A percentile compares a stretch with the other conserved stretches of the same genome.
Evolutionary conservation across 768 basidiomycete species (phyloP).

Genomic region (Rhizopogon vinicolor): DNA sequence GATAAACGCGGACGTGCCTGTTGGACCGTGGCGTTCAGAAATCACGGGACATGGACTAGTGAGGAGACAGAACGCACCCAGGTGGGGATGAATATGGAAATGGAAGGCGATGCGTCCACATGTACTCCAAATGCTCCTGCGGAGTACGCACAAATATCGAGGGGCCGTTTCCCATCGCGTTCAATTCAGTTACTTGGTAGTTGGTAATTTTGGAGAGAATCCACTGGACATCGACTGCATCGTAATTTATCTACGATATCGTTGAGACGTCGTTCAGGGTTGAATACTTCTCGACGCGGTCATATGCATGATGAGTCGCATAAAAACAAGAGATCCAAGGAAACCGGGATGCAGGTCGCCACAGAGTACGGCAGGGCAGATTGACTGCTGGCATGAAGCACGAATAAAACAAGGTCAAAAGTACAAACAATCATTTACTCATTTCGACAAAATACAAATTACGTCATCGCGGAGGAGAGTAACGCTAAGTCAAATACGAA

Average conservation of each 20-base stretch:
- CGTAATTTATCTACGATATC: neutral
- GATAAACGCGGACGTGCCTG: slow-evolving; percentile 27
- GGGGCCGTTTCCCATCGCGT: slow-evolving; percentile 1
- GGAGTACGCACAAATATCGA: slow-evolving; percentile 9
- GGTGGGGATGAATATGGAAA: neutral
- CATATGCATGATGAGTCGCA: neutral
- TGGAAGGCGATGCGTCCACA: neutral
- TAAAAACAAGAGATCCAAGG: neutral
- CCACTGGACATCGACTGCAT: neutral
- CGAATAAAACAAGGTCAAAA: neutral
- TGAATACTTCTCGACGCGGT: neutral
- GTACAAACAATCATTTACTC: neutral
- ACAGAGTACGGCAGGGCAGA: neutral
- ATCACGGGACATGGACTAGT: neutral
- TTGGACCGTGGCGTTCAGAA: neutral
- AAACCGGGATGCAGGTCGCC: neutral
- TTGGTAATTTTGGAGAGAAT: neutral
- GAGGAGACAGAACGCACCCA: neutral
- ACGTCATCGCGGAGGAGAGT: neutral
- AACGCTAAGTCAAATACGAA: neutral
- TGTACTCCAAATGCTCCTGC: slow-evolving; percentile 6
- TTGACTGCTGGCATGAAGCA: neutral
- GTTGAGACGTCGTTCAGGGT: neutral
- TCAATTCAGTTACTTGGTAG: too few species aligned
- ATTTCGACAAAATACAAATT: too few species aligned